Conservation (phyloP, 2,329 filamentous ascomycete species). For the Alternaria burnsii region DNA sequence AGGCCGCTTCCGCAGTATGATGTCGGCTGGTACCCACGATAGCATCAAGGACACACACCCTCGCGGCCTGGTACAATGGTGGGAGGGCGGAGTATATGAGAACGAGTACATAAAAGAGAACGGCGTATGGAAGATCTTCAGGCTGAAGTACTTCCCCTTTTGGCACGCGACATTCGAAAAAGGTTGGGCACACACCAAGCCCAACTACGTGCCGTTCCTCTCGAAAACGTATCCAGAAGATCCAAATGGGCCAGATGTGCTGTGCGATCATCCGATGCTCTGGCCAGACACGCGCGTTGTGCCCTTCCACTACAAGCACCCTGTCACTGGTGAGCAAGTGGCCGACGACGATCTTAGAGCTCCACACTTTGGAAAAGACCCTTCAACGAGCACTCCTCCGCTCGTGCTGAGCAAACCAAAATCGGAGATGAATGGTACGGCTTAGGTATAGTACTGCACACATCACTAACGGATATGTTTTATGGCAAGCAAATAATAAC, state of each 20-base stretch:
- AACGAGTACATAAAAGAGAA: constrained; percentile 67
- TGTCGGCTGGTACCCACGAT: constrained; percentile 64
- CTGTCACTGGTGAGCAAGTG: constrained; percentile 58
- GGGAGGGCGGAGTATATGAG: constrained; percentile 67
- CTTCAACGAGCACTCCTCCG: constrained; percentile 52
- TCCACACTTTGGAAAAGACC: constrained; percentile 56
- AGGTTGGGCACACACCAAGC: constrained; percentile 63
- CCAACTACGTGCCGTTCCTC: constrained; percentile 63
- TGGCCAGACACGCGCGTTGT: constrained; percentile 66
- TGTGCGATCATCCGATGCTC: constrained; percentile 63
- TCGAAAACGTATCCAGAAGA: constrained; percentile 60
- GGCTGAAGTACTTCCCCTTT: constrained; percentile 65
- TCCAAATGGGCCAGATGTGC: constrained; percentile 61
- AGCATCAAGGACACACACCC: constrained; percentile 61
- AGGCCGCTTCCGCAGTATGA: constrained; percentile 63
- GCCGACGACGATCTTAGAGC: constrained; percentile 60
- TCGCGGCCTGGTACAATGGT: constrained; percentile 64
- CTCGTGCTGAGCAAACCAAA: constrained; percentile 51
- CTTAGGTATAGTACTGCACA: constrained; percentile 1
- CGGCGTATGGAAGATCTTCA: constrained; percentile 64
- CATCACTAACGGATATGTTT: background rate
- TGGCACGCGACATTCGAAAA: constrained; percentile 64
- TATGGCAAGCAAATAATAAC: background rate
- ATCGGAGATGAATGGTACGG: constrained; percentile 20
- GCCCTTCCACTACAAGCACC: constrained; percentile 63